Conservation (phyloP, 495 filamentous ascomycete genomes). For the Xylaria grammica region DNA sequence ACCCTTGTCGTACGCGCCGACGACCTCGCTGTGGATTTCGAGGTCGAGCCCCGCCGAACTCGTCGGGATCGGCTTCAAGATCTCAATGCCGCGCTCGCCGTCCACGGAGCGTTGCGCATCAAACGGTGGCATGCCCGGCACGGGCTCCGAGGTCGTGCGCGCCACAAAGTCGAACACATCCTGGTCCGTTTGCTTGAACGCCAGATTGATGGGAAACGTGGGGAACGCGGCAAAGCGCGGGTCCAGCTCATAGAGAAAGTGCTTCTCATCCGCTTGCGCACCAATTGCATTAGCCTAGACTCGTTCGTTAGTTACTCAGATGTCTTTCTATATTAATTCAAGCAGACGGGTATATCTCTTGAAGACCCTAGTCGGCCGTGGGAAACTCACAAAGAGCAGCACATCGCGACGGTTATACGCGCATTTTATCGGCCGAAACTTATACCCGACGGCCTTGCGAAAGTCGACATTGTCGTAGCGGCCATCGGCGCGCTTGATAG, state of each 20-base stretch:
- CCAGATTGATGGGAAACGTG: conserved; percentile 38
- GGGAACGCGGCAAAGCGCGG: conserved; percentile 37
- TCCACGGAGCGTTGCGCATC: conserved; percentile 38
- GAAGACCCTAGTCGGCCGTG: not conserved
- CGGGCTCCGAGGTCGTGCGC: conserved; percentile 26
- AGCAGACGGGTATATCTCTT: too few species aligned
- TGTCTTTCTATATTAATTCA: too few species aligned
- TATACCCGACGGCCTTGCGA: conserved; percentile 32
- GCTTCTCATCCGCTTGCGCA: conserved; percentile 32
- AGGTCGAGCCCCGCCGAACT: conserved; percentile 34
- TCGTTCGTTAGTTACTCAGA: too few species aligned
- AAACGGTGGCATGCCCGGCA: conserved; percentile 36
- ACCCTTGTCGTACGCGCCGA: conserved; percentile 39
- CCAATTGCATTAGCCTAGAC: conserved; percentile 38
- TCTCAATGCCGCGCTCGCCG: conserved; percentile 38
- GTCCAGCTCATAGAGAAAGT: conserved; percentile 39
- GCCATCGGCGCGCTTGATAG: conserved; percentile 32
- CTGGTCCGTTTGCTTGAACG: conserved; percentile 36
- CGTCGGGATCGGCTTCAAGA: conserved; percentile 29
- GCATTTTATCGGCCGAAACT: conserved; percentile 31
- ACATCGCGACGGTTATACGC: conserved; percentile 38
- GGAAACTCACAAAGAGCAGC: conserved; percentile 34
- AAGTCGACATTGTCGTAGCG: conserved; percentile 41
- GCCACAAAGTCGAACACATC: conserved; percentile 39
- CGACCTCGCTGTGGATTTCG: conserved; percentile 31